Evolutionary conservation across 805 yeast genomes (phyloP).

Genomic region (Blastobotrys mokoenaii): DNA sequence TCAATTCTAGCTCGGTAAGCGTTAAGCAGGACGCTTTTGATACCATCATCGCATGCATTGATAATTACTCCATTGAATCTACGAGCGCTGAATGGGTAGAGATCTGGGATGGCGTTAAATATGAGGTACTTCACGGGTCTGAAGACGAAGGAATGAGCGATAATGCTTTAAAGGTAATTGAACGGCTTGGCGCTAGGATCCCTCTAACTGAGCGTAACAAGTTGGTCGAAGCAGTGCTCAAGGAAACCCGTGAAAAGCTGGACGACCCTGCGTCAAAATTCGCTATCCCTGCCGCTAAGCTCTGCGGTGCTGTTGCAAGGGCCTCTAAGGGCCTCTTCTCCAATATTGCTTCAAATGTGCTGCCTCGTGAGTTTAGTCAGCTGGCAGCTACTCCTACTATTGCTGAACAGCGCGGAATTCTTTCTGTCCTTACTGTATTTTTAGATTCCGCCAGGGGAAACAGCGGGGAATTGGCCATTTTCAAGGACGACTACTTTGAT

Average conservation of each 20-base stretch:
- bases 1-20: constrained; percentile 18
- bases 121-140: constrained; percentile 81
- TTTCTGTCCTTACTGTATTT: constrained; percentile 54
- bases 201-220: constrained; percentile 17
- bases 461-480: constrained; percentile 24
- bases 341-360: constrained; percentile 31
- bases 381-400: constrained; percentile 21
- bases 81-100: constrained; percentile 57
- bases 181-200: constrained; percentile 35
- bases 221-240: constrained; percentile 28
- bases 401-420: constrained; percentile 48
- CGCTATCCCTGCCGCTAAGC: constrained; percentile 51
- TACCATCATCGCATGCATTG: constrained; percentile 51
- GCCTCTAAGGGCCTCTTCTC: constrained; percentile 37
- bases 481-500: constrained; percentile 61
- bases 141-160: constrained; percentile 35
- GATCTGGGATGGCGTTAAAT: constrained; percentile 83
- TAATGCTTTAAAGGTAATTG: constrained; percentile 38
- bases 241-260: constrained; percentile 44
- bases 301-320: constrained; percentile 48
- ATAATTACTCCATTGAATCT: constrained; percentile 40
- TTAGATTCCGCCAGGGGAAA: constrained; percentile 32
- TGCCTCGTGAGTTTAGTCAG: constrained; percentile 4
- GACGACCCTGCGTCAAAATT: constrained; percentile 43
- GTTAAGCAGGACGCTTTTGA: constrained; percentile 60